A percentile compares a stretch with the other conserved stretches of the same genome.
Conservation (phyloP, 73 alveolate genomes). For the Paraurostyla sp. region DNA sequence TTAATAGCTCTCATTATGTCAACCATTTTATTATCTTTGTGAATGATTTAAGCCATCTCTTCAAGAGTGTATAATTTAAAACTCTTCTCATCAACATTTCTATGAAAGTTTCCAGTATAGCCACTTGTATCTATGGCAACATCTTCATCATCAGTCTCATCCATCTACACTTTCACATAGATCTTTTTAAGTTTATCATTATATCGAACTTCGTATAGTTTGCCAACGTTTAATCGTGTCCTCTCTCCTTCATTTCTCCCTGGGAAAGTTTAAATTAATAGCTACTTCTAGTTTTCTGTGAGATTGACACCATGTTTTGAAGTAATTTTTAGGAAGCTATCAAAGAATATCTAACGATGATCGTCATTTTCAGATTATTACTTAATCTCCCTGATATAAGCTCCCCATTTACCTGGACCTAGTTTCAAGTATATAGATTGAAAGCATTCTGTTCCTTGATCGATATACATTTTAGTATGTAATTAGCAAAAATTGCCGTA, state of each 20-base stretch:
- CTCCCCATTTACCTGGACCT: slow-evolving; percentile 16
- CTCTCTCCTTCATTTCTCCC: slow-evolving; percentile 48
- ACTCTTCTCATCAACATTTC: background rate
- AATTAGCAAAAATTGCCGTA: slow-evolving; percentile 39
- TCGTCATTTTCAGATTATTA: slow-evolving; percentile 23
- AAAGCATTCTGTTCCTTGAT: background rate
- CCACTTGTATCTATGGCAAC: slow-evolving; percentile 56
- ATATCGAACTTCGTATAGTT: slow-evolving; percentile 11
- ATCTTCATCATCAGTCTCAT: slow-evolving; percentile 46
- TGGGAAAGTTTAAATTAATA: slow-evolving; percentile 18
- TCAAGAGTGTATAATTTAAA: background rate
- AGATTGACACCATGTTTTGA: background rate
- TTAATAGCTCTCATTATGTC: slow-evolving; percentile 49
- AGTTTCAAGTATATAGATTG: background rate
- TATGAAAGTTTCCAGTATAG: slow-evolving; percentile 48
- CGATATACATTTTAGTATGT: slow-evolving; percentile 44
- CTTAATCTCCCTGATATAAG: background rate
- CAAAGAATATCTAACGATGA: slow-evolving; percentile 22
- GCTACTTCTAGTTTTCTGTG: background rate
- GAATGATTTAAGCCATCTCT: background rate
- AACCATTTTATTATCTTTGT: slow-evolving; percentile 9
- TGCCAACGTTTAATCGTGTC: background rate
- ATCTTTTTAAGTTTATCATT: slow-evolving; percentile 31
- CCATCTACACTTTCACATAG: background rate
- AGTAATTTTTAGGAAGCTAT: background rate